Base-by-base conservation (phyloP, 208 protist genomes). In the Crithidia brevicula region DNA sequence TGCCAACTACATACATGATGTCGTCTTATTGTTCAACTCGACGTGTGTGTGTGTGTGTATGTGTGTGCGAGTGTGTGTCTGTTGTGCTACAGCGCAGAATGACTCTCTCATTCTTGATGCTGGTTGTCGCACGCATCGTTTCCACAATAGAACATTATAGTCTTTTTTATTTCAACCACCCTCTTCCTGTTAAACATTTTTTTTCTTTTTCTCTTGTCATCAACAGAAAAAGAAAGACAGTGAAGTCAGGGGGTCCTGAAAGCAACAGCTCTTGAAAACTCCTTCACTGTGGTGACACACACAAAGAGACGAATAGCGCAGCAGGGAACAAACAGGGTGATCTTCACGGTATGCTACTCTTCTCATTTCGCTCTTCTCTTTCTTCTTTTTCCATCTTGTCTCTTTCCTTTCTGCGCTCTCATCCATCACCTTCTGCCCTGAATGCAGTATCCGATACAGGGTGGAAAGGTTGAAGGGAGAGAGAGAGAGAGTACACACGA, bases 201-300 rank as follows among this genome's bases (percentile, higher is more conserved):
- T 64, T 54, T 45, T 15, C 4, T 45, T 28, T 61, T 38, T 40
- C 22, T 57, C 38, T 51, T 33, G 38, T 28, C 10, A 31, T 28
- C n/a, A n/a, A 13, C n/a, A 4, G 11, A 49, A 46, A 58, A 54
- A 20, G 30, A 53, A 38, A 36, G 36, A 5, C 4, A n/a, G 7
- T 64, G 27, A 52, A 20, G n/a, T 30, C 45, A 31, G 45, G 58
- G 15, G 58, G 27, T 46, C 9, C 42, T 38, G 43, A 64, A 42
- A 42, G 58, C 58, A 64, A 64, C 58, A 64, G 58, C 58, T 64
- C 58, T 64, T 64, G 58, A 34, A 64, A 64, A 64, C 58, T 52
- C 11, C 2, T 52, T 64, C 58, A 64, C 58, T 64, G 58, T 64
- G 58, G 58, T 51, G 58, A 51, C 43, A 64, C 27, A 15, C 58